Evolutionary conservation across 1,284 basidiomycete species (phyloP).

Genomic region (Hemileia vastatrix): DNA sequence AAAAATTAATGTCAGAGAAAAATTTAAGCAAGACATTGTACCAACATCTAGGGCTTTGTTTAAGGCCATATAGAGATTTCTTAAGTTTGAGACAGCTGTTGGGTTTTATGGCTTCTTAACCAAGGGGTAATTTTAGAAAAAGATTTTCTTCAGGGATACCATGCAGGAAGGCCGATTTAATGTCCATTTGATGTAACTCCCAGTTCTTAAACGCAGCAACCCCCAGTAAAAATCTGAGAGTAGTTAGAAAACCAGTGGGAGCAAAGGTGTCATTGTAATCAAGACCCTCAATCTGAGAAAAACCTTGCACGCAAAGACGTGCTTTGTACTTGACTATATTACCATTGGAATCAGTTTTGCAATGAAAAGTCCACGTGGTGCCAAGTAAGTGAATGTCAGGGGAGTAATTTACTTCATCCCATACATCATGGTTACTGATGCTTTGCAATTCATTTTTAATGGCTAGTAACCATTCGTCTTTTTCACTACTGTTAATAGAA

Average conservation of each 20-base stretch:
- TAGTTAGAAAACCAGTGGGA: background rate
- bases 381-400: background rate
- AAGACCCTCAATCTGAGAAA: background rate
- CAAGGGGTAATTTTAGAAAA: background rate
- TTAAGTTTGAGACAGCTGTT: too few species aligned
- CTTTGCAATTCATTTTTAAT: background rate
- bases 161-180: background rate
- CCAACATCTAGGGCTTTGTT: too few species aligned
- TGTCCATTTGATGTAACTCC: slow-evolving; percentile 3
- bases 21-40: slow-evolving; percentile 2
- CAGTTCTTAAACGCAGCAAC: background rate
- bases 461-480: background rate
- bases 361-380: background rate
- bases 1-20: background rate
- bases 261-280: slow-evolving; percentile 7
- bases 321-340: background rate
- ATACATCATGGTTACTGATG: background rate
- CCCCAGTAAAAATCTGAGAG: background rate
- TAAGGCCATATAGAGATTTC: too few species aligned
- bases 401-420: background rate
- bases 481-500: too few species aligned
- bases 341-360: background rate
- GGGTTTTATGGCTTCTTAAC: background rate
- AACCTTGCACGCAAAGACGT: background rate
- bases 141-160: background rate